Conservation (phyloP, 768 basidiomycete species). For the Boletus rubropictus region DNA sequence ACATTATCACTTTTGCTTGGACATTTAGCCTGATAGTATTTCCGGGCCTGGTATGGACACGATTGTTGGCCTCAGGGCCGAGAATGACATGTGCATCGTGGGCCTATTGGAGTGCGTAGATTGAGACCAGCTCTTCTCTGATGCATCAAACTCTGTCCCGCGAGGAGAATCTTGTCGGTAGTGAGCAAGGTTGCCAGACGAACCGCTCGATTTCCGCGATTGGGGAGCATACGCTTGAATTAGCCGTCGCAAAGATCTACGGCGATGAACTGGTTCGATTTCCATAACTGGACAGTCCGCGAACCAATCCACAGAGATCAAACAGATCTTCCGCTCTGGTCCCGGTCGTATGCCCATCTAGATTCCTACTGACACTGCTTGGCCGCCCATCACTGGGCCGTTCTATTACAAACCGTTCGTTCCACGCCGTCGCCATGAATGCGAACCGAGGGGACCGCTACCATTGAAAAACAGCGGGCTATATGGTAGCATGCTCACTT, state of each 20-base stretch:
- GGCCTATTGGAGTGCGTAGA: too few relatives aligned
- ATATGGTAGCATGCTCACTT: not conserved
- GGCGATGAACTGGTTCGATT: slow-evolving; percentile 15
- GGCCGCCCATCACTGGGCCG: not conserved
- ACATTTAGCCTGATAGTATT: not conserved
- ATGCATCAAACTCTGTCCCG: too few relatives aligned
- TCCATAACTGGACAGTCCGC: not conserved
- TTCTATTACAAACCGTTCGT: too few relatives aligned
- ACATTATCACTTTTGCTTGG: not conserved
- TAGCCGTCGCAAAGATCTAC: not conserved
- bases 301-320: not conserved
- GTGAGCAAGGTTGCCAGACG: too few relatives aligned
- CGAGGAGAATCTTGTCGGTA: too few relatives aligned
- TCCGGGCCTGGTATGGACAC: not conserved
- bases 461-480: slow-evolving; percentile 12
- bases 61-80: too few relatives aligned
- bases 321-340: slow-evolving; percentile 6
- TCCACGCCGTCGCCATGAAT: not conserved
- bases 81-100: too few relatives aligned
- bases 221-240: not conserved
- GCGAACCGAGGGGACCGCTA: not conserved
- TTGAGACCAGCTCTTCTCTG: too few relatives aligned
- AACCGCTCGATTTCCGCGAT: too few relatives aligned
- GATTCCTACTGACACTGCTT: not conserved
- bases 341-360: not conserved